Evolutionary conservation across 495 filamentous ascomycete genomes (phyloP).

Genomic region (Hypoxylon fuscum): DNA sequence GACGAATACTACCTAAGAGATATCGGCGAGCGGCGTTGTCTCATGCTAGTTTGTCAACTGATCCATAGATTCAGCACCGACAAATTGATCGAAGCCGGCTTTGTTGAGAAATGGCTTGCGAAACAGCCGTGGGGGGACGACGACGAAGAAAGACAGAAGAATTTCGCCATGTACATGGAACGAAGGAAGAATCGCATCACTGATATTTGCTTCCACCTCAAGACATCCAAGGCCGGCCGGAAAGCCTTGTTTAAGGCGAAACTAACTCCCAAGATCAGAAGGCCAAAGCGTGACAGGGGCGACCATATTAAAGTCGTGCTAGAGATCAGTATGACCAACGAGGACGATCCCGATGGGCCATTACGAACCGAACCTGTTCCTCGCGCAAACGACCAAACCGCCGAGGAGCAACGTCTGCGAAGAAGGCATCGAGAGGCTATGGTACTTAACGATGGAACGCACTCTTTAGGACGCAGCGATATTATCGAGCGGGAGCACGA

Average conservation of each 20-base stretch:
- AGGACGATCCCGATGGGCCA: slow-evolving; percentile 39
- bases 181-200: slow-evolving; percentile 56
- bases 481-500: slow-evolving; percentile 61
- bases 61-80: slow-evolving; percentile 52
- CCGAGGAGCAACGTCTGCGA: slow-evolving; percentile 62
- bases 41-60: slow-evolving; percentile 57
- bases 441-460: slow-evolving; percentile 69
- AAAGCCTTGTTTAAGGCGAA: slow-evolving; percentile 53
- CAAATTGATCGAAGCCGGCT: slow-evolving; percentile 56
- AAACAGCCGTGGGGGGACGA: slow-evolving; percentile 63
- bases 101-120: slow-evolving; percentile 65
- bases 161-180: slow-evolving; percentile 55
- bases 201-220: slow-evolving; percentile 52
- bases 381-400: slow-evolving; percentile 54
- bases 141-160: slow-evolving; percentile 52
- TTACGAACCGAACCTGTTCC: slow-evolving; percentile 40
- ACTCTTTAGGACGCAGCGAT: slow-evolving; percentile 63
- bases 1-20: slow-evolving; percentile 64
- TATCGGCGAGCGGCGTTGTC: slow-evolving; percentile 59
- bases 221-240: slow-evolving; percentile 47
- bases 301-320: slow-evolving; percentile 46
- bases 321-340: slow-evolving; percentile 46
- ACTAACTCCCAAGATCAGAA: slow-evolving; percentile 41
- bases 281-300: slow-evolving; percentile 34
- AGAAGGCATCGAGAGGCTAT: slow-evolving; percentile 69